Evolutionary conservation across 2,329 filamentous ascomycete species (phyloP).

Genomic region (Cytospora mali): DNA sequence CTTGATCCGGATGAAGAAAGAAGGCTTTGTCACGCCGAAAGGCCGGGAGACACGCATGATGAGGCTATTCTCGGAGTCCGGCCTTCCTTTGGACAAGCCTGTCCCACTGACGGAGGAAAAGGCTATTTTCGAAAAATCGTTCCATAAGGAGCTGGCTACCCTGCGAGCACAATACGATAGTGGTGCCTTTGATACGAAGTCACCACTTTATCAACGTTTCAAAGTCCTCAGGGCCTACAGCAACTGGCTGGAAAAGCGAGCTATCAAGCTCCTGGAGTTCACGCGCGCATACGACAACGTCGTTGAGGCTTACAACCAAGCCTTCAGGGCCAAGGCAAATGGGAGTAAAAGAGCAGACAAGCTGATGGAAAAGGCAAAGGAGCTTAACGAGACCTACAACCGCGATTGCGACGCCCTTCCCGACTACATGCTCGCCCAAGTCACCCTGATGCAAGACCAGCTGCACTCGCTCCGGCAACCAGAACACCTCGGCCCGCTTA

Average conservation of each 20-base stretch:
- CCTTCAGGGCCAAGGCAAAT: neutral
- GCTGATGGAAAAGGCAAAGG: conserved; percentile 23
- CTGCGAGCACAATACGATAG: conserved; percentile 38
- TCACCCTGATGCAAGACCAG: conserved; percentile 50
- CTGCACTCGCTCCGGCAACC: conserved; percentile 52
- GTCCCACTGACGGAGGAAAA: conserved; percentile 29
- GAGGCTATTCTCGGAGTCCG: conserved; percentile 31
- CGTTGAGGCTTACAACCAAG: conserved; percentile 28
- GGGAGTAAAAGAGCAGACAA: neutral
- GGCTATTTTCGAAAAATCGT: conserved; percentile 43
- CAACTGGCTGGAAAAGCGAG: conserved; percentile 27
- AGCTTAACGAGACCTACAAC: conserved; percentile 27
- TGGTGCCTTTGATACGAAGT: conserved; percentile 19
- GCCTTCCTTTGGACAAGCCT: conserved; percentile 27
- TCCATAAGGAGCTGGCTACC: conserved; percentile 45
- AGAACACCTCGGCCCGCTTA: conserved; percentile 51
- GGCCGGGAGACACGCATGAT: conserved; percentile 45
- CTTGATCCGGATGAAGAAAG: conserved; percentile 50
- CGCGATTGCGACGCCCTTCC: conserved; percentile 39
- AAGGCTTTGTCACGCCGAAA: conserved; percentile 46
- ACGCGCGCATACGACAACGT: conserved; percentile 39
- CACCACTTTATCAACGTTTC: conserved; percentile 19
- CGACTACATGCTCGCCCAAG: conserved; percentile 41
- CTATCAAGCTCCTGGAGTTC: conserved; percentile 32
- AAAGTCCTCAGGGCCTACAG: conserved; percentile 26